A percentile compares a stretch with the other conserved stretches of the same genome.
phyloP scores from a whole-genome alignment of 495 filamentous ascomycete species.

The Hyaloscypha bicolor region DNA sequence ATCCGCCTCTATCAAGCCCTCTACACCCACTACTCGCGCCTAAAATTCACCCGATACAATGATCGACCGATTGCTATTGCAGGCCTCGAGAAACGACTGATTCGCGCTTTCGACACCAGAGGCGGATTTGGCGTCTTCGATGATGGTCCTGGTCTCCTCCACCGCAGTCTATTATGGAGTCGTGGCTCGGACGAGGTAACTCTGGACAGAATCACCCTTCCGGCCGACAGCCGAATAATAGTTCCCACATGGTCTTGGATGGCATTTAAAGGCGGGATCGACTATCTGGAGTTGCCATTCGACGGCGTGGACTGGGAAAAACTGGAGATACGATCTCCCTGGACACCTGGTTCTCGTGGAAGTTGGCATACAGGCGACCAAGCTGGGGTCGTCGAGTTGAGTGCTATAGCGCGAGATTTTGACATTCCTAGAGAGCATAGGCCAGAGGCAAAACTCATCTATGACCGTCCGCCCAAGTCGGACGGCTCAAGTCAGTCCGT shows the following conservation, averaged over 20 bases:
- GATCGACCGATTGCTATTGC: conserved; percentile 20
- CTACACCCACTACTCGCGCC: conserved; percentile 11
- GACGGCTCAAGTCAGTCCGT: neutral
- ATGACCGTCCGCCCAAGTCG: neutral
- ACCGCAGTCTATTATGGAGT: conserved; percentile 9
- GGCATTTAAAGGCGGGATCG: conserved; percentile 15
- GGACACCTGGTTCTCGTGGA: conserved; percentile 4
- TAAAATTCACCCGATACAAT: conserved; percentile 5
- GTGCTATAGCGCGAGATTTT: conserved; percentile 41
- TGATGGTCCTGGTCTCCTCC: conserved; percentile 10
- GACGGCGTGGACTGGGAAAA: conserved; percentile 29
- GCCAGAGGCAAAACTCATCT: conserved; percentile 24
- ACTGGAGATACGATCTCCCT: conserved; percentile 16
- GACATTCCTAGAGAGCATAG: neutral
- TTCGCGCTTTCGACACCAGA: neutral
- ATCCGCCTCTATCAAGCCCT: conserved; percentile 15
- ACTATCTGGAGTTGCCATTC: conserved; percentile 5
- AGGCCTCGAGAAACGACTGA: conserved; percentile 18
- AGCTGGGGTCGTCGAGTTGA: conserved; percentile 15
- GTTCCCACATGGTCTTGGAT: conserved; percentile 24
- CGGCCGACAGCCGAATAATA: neutral
- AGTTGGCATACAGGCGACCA: neutral
- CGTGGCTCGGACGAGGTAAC: neutral
- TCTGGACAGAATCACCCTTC: conserved; percentile 12
- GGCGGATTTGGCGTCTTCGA: conserved; percentile 18